Evolutionary conservation across 208 protist species (phyloP), one percentile per base, ranked within the genome.

Genomic region (Herpetomonas tarakana): DNA sequence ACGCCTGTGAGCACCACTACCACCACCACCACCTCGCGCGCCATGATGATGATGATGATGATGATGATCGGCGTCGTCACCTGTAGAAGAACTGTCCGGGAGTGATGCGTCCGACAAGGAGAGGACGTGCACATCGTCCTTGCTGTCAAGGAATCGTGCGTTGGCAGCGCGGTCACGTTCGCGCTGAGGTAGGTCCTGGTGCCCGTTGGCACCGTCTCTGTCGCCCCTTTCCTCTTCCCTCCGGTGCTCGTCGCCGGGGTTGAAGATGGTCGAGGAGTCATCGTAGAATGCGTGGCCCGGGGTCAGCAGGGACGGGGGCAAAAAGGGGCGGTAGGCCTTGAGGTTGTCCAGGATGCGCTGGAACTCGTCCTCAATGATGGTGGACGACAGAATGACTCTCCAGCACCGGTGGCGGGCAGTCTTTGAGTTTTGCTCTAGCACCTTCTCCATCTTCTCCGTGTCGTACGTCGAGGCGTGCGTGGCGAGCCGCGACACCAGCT

Each of bases 381-480:
- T 52, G 16, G 39, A 27, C 11, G 71, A 78, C 4, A 57, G 62
- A 29, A 73, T 25, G 12, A 64, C 12, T 2, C 14, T 14, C 6
- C 35, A 27, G 31, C 31, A 35, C 22, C 21, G 24, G 18, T 19
- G 19, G 19, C n/a, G 2, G 14, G 19, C 16, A 22, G 9, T 24
- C 9, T 24, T 22, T 49, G 44, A 4, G 9, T 68, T 44, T 38
- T 56, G 47, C 50, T 81, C 62, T 0, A 85, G 66, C 41, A 73
- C 74, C 2, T 30, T 52, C 59, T 72, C 49, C 80, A 87, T 87
- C 28, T 54, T 52, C 21, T 81, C 68, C 11, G 71, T 76, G 61
- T 87, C 72, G 69, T 87, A 87, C 9, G 66, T 77, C 3, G 76
- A 63, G 0, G 75, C 69, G 65, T 87, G 68, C 30, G 68, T 74